Base-by-base conservation (phyloP, 148 eudicot genomes). In the Polygonum maritimum region DNA sequence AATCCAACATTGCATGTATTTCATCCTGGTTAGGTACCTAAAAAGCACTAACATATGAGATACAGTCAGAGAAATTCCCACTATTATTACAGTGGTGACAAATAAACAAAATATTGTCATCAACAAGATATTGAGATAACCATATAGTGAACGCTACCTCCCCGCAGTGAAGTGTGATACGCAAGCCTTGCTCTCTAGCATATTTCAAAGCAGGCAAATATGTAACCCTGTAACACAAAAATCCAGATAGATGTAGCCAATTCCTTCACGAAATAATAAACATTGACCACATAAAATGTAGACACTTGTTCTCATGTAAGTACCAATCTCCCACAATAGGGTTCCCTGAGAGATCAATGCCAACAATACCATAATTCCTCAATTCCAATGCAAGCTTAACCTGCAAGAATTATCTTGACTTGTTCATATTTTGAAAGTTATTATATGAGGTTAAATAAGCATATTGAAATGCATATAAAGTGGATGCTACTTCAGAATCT, bases 251-350 rank as follows among this genome's bases (percentile, higher is more conserved):
- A 38, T 39, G 41, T 35, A 51, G 62, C 33, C 11, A 62, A 0
- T 62, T 62, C 18, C 38, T 21, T 21, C 52, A 26, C 5, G 33
- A 9, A 9, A 44, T 44, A 16, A 11, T 26, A 74, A 74, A 26
- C 44, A 31, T 18, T 73, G 48, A 21, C 15, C n/a, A 49, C 31
- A 11, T 67, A 2, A 67, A 16, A 6, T 9, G 21, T 38, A 38
- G 21, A 6, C 21, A 35, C 21, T 35, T 22, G 5, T 10, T 60
- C 67, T 22, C 67, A 60, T 2, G 49, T 92, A 67, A 26, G 52
- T 92, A 95, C 98, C 97, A 95, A 80, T 95, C 91, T 82, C 98
- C 98, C 41, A 95, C 86, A 52, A 52, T 67, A 5, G 98, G 98
- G 78, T 95, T 90, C 54, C 98, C 98, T 47, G 96, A 92, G 77